A percentile compares a stretch with the other conserved stretches of the same genome.
These are phyloP conservation scores for Auricularia heimuer DNA, from an alignment of 768 basidiomycete species.

Conservation along the genomic window DNA sequence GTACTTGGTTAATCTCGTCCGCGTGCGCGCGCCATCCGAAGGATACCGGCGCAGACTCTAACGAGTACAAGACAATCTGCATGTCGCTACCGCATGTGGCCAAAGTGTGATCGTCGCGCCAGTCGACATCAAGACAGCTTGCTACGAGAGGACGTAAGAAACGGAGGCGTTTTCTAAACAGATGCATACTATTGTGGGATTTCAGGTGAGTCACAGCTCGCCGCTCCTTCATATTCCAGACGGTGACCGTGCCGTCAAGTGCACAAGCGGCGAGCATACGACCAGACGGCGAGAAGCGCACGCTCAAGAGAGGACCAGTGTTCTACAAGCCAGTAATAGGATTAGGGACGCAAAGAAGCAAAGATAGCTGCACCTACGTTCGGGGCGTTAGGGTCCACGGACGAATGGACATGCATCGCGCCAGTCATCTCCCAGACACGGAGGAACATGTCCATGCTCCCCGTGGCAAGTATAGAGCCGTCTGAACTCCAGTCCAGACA, in stretches of 20 bases:
- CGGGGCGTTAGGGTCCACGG: slow-evolving; percentile 28
- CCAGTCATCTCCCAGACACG: slow-evolving; percentile 55
- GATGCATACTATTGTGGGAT: neutral
- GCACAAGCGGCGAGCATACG: neutral
- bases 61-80: slow-evolving; percentile 48
- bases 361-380: slow-evolving; percentile 34
- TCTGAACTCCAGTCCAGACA: slow-evolving; percentile 69
- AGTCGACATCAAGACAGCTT: slow-evolving; percentile 74
- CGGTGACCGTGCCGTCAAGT: neutral
- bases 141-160: slow-evolving; percentile 27
- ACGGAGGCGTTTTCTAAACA: neutral
- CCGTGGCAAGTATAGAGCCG: slow-evolving; percentile 65
- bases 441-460: slow-evolving; percentile 65
- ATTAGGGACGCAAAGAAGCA: no score
- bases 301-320: slow-evolving; percentile 16
- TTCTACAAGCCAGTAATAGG: neutral
- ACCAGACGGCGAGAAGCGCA: slow-evolving; percentile 20
- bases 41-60: slow-evolving; percentile 27
- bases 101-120: slow-evolving; percentile 62
- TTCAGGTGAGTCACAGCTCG: neutral
- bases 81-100: slow-evolving; percentile 67
- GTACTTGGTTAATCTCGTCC: slow-evolving; percentile 69
- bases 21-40: slow-evolving; percentile 47
- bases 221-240: neutral
- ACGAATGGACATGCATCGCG: slow-evolving; percentile 47